Base-by-base conservation (phyloP, 306 rosid genomes). In the Gastrolobium villosum region DNA sequence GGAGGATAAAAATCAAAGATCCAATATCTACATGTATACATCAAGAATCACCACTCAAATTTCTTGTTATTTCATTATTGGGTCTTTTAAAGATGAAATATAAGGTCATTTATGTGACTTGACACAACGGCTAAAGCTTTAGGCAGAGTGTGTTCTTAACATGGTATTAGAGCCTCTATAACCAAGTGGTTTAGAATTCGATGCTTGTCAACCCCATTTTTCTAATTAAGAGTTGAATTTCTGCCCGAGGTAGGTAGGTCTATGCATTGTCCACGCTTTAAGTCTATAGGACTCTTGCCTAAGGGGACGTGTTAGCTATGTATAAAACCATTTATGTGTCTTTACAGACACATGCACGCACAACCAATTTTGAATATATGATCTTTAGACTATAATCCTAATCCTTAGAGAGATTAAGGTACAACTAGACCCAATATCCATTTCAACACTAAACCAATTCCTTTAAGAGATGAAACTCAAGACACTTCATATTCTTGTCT, bases 401-500 rank as follows among this genome's bases (percentile, higher is more conserved):
- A 73, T 43, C 45, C 35, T 45, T 6, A 5, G 28, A 5, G 34
- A 28, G 15, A 70, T 68, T 53, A 37, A 53, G 14, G 30, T 10
- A 65, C 26, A 26, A 57, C 49, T 7, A 69, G 32, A 49, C 32
- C 30, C 56, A 50, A 48, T 15, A 70, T 13, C 8, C 63, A 49
- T 49, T n/a, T 69, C 61, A 69, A 56, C 32, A 39, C 28, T 3
- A 32, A 55, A 56, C 57, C 78, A n/a, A 59, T 59, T 59, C 46
- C 68, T 46, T 14, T n/a, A 59, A 43, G 78, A 41, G 11, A 43
- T 2, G n/a, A 44, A 74, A 31, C 68, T 57, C 59, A 60, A 55
- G 61, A 61, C 36, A 36, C 66, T 32, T 61, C 63, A 15, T 75
- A 62, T 63, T 79, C 59, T 41, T 36, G 40, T 31, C 60, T 14